Evolutionary conservation across 768 basidiomycete genomes (phyloP).

Genomic region (Fomitopsis pulvina): DNA sequence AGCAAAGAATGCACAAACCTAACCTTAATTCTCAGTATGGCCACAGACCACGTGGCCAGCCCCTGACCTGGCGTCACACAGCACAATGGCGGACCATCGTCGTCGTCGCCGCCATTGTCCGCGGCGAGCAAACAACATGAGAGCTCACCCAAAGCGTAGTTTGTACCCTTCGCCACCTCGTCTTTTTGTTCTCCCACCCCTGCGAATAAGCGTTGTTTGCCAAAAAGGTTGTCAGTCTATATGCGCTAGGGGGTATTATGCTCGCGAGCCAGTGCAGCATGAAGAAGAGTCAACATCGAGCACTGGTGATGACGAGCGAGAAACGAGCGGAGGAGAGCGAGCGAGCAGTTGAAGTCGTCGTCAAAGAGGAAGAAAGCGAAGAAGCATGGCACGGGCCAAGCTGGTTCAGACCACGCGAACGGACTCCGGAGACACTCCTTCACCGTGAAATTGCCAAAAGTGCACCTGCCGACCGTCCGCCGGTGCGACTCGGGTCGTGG

Average conservation of each 20-base stretch:
- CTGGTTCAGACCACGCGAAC: constrained; percentile 20
- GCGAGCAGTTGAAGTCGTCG: neutral
- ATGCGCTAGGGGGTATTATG: neutral
- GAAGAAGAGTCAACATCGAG: neutral
- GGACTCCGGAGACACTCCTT: constrained; percentile 14
- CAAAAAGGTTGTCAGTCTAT: constrained; percentile 8
- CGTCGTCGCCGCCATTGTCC: constrained; percentile 18
- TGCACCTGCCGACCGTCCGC: constrained; percentile 6
- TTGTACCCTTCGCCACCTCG: neutral
- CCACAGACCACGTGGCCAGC: constrained; percentile 24
- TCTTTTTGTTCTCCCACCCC: neutral
- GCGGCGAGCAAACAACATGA: constrained; percentile 3
- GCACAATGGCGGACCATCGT: neutral
- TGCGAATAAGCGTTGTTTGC: neutral
- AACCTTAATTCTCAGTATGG: constrained; percentile 26
- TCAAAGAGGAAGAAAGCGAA: constrained; percentile 13
- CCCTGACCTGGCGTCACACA: neutral
- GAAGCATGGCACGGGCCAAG: constrained; percentile 9
- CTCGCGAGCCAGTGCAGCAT: no score
- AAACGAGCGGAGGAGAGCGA: neutral
- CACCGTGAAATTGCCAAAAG: constrained; percentile 17
- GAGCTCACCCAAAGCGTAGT: neutral
- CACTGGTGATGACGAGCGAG: neutral
- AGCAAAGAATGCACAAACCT: constrained; percentile 16
- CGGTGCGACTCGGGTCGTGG: constrained; percentile 4